Evolutionary conservation across 2,329 filamentous ascomycete genomes (phyloP).

Genomic region (Rhytidhysteron rufulum): DNA sequence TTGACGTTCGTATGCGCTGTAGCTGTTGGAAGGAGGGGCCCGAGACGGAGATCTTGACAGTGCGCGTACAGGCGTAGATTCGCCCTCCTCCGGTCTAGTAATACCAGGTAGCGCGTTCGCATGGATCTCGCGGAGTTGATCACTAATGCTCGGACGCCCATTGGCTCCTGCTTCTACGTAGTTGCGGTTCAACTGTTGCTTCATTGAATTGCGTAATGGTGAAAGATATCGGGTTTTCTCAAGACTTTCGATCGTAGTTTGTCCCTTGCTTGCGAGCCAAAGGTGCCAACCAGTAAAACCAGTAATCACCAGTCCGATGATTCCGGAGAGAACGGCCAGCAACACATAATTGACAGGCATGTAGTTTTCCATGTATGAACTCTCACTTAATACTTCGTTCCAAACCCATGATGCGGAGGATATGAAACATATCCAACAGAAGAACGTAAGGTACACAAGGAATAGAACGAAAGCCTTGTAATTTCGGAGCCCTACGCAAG

Average conservation of each 20-base stretch:
- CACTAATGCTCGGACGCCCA: constrained; percentile 45
- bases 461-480: constrained; percentile 96
- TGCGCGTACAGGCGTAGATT: constrained; percentile 48
- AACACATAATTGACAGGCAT: constrained; percentile 90
- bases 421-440: constrained; percentile 78
- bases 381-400: constrained; percentile 70
- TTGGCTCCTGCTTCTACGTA: constrained; percentile 40
- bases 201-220: constrained; percentile 68
- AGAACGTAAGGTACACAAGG: constrained; percentile 80
- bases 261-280: constrained; percentile 69
- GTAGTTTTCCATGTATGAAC: constrained; percentile 67
- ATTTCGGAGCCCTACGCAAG: constrained; percentile 88
- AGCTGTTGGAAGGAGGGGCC: constrained; percentile 22
- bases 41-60: constrained; percentile 24
- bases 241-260: constrained; percentile 93
- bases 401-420: constrained; percentile 79
- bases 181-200: constrained; percentile 56
- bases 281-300: constrained; percentile 94
- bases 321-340: constrained; percentile 78
- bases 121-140: constrained; percentile 77
- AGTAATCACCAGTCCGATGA: constrained; percentile 83
- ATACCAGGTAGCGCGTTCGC: constrained; percentile 77
- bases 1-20: constrained; percentile 57
- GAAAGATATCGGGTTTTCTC: constrained; percentile 94
- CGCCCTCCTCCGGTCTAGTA: constrained; percentile 77